phyloP scores from a whole-genome alignment of 2,329 filamentous ascomycete species.

The Alternaria gaisen region DNA sequence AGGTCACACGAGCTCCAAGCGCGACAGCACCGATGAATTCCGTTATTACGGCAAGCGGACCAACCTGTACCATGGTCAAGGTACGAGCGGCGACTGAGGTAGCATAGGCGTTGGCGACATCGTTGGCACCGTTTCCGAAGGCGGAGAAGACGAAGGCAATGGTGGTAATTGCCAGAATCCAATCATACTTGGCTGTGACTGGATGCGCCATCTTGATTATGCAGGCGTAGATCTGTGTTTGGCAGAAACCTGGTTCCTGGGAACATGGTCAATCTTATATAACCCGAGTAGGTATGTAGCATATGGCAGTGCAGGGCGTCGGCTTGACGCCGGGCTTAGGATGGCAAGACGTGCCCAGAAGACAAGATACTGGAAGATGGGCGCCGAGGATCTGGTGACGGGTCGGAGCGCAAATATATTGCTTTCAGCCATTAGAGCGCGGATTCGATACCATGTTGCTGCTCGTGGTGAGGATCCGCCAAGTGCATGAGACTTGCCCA shows the following conservation, averaged over 20 bases:
- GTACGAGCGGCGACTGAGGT: conserved; percentile 59
- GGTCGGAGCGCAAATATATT: not conserved
- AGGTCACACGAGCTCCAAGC: conserved; percentile 64
- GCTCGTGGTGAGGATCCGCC: conserved; percentile 4
- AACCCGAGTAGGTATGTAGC: not conserved
- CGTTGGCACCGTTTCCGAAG: conserved; percentile 57
- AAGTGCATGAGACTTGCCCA: conserved; percentile 14
- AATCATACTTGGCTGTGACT: conserved; percentile 48
- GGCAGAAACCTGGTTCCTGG: not conserved
- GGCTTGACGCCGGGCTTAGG: not conserved
- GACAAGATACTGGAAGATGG: not conserved
- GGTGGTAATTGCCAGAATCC: conserved; percentile 53
- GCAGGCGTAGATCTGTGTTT: not conserved
- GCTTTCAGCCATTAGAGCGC: conserved; percentile 1
- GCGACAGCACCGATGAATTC: conserved; percentile 64
- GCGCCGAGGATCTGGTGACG: conserved; percentile 1
- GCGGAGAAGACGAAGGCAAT: conserved; percentile 50
- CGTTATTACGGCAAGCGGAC: conserved; percentile 59
- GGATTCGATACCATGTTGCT: not conserved
- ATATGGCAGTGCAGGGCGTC: not conserved
- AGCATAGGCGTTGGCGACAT: conserved; percentile 66
- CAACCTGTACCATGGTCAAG: conserved; percentile 62
- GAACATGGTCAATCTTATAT: conserved; percentile 10
- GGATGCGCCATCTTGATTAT: conserved; percentile 28
- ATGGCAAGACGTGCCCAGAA: conserved; percentile 8